A percentile compares a stretch with the other conserved stretches of the same genome.
These are phyloP conservation scores for Heteromeles arbutifolia DNA, from an alignment of 306 rosid genomes.

Conservation along the genomic window DNA sequence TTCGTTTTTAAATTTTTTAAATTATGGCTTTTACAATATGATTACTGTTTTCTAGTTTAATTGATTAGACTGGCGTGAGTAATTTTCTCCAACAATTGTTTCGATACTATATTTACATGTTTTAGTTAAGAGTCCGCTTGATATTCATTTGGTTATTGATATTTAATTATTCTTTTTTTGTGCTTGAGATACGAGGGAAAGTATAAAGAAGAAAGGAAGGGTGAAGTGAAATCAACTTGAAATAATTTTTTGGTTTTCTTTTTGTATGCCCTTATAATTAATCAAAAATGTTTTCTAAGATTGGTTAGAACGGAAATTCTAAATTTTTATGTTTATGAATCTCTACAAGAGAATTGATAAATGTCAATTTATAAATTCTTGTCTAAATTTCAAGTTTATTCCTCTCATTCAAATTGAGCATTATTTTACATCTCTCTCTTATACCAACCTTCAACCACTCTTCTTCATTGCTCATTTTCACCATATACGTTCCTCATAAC, in stretches of 20 bases:
- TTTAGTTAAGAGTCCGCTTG: neutral
- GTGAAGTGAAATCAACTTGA: too few species aligned
- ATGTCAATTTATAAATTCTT: neutral
- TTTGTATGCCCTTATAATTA: neutral
- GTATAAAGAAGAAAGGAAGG: too few species aligned
- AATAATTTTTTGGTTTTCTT: too few species aligned
- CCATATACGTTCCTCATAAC: neutral
- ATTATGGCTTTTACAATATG: too few species aligned
- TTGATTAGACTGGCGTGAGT: neutral
- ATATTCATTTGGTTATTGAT: too few species aligned
- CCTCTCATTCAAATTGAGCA: too few species aligned
- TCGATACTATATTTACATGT: neutral
- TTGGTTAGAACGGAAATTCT: neutral
- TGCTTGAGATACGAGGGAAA: neutral
- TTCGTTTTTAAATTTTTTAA: neutral
- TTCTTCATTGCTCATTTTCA: neutral
- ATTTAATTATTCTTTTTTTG: too few species aligned
- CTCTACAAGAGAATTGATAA: too few species aligned
- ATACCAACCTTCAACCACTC: neutral
- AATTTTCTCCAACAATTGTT: neutral
- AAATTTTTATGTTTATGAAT: too few species aligned
- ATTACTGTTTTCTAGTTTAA: neutral
- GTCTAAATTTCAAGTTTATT: too few species aligned
- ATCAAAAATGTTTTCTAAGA: neutral
- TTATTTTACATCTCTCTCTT: too few species aligned